phyloP scores from a whole-genome alignment of 108 stramenopile genomes.

The Ochromonas danica region DNA sequence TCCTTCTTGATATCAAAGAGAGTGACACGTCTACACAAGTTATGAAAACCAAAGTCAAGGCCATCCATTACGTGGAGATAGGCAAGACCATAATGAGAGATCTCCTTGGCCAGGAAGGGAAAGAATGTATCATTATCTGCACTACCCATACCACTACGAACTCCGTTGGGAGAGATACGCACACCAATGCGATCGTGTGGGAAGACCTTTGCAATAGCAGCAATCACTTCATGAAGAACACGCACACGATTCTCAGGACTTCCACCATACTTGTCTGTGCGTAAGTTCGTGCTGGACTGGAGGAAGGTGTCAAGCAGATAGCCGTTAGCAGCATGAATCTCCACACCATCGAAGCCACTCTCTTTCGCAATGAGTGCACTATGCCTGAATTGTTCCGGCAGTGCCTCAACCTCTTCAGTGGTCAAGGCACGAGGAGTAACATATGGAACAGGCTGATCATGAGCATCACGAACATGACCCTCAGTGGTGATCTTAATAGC shows the following conservation, averaged over 20 bases:
- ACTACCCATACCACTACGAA: neutral
- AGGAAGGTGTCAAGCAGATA: too few relatives aligned
- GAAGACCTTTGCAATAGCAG: neutral
- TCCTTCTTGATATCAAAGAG: too few relatives aligned
- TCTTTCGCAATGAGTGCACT: constrained; percentile 62
- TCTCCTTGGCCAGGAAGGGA: neutral
- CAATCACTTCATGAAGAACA: constrained; percentile 26
- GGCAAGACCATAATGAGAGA: constrained; percentile 23
- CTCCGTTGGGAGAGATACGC: constrained; percentile 30
- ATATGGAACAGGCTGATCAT: neutral
- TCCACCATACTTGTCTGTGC: too few relatives aligned
- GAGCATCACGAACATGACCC: neutral
- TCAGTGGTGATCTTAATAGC: neutral
- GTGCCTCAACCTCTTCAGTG: too few relatives aligned
- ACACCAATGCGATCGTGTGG: too few relatives aligned
- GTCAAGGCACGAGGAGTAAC: constrained; percentile 45
- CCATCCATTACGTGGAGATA: too few relatives aligned
- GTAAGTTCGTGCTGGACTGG: too few relatives aligned
- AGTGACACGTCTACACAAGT: constrained; percentile 2
- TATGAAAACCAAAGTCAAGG: constrained; percentile 33
- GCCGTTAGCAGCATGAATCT: constrained; percentile 65
- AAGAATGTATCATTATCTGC: constrained; percentile 8
- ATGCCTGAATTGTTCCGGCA: constrained; percentile 42
- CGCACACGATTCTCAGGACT: too few relatives aligned
- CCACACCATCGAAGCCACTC: too few relatives aligned